Conservation (phyloP, 305 asterid species). For the Fraxinus baroniana region DNA sequence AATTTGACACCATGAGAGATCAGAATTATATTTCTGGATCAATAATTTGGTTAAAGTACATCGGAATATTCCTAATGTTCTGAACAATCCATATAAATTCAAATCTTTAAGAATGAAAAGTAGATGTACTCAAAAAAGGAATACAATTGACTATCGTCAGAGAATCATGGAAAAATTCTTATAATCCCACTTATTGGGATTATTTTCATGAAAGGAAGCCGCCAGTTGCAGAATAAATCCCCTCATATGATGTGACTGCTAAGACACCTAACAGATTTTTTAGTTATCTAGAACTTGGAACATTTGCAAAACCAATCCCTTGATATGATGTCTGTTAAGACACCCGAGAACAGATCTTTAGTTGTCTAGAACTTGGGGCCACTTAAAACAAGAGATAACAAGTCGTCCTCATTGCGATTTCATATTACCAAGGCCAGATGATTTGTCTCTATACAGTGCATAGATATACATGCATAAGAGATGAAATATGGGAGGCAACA, state of each 20-base stretch:
- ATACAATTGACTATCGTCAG: not conserved
- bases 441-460: slow-evolving; percentile 3
- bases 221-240: slow-evolving; percentile 1
- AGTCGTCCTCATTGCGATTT: not conserved
- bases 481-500: not conserved
- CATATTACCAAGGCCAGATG: not conserved
- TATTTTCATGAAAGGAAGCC: not conserved
- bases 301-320: not conserved
- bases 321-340: not conserved
- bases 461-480: not conserved
- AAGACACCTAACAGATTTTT: slow-evolving; percentile 7
- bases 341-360: not conserved
- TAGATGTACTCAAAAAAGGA: not conserved
- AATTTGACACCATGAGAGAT: not conserved
- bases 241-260: slow-evolving; percentile 2
- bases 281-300: slow-evolving; percentile 8
- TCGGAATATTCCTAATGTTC: not conserved
- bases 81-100: not conserved
- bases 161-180: not conserved
- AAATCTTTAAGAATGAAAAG: not conserved
- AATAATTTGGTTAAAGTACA: not conserved
- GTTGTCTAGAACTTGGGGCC: not conserved
- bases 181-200: not conserved
- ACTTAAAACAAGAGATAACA: not conserved
- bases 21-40: not conserved